These are phyloP conservation scores for Rutstroemia sp. DNA, from an alignment of 2,329 filamentous ascomycete genomes.

Conservation along the genomic window DNA sequence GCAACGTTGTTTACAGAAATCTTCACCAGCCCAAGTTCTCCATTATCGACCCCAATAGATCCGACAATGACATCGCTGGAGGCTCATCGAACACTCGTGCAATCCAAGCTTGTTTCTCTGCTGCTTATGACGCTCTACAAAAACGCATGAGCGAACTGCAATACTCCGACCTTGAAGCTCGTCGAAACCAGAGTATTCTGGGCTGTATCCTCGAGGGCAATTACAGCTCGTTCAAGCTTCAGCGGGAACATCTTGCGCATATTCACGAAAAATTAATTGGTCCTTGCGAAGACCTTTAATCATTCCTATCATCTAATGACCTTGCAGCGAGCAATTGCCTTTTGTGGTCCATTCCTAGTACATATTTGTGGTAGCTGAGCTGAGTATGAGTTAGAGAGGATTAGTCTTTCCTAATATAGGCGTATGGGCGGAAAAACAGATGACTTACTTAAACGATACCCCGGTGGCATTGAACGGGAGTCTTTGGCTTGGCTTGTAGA, in stretches of 20 bases:
- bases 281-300: constrained; percentile 11
- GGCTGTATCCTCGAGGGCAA: constrained; percentile 67
- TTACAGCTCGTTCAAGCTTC: constrained; percentile 65
- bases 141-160: constrained; percentile 49
- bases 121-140: constrained; percentile 52
- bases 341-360: not conserved
- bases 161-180: constrained; percentile 19
- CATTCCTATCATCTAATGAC: not conserved
- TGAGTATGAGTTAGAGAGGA: not conserved
- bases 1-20: constrained; percentile 38
- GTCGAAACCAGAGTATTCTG: constrained; percentile 45
- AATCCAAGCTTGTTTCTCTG: constrained; percentile 63
- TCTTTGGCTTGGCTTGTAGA: constrained; percentile 7
- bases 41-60: constrained; percentile 87
- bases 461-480: not conserved
- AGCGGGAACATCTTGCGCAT: constrained; percentile 47
- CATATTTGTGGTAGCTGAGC: not conserved
- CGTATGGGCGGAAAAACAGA: not conserved
- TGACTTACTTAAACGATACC: constrained; percentile 2
- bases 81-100: constrained; percentile 65
- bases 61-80: constrained; percentile 81
- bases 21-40: constrained; percentile 59
- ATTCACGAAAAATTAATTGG: constrained; percentile 24
- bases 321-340: not conserved
- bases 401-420: not conserved